These are phyloP conservation scores for Apiotrichum brassicae DNA, from an alignment of 1,284 basidiomycete genomes.

Conservation along the genomic window DNA sequence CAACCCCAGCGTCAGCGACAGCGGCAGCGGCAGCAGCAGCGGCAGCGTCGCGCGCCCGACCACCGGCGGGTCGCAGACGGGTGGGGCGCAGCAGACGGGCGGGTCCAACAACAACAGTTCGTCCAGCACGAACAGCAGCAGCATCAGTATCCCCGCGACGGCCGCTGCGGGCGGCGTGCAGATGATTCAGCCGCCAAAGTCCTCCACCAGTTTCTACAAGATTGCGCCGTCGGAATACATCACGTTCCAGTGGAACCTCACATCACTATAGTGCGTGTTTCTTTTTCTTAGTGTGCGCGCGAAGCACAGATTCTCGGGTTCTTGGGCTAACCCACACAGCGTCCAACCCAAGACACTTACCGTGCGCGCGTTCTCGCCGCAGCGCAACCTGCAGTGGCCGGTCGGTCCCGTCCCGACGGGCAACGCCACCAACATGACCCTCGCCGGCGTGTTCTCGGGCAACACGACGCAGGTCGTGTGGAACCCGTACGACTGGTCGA, in stretches of 20 bases:
- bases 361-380: slow-evolving; percentile 67
- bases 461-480: slow-evolving; percentile 66
- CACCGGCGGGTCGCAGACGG: no score
- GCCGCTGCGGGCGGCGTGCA: slow-evolving; percentile 44
- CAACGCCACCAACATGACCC: slow-evolving; percentile 52
- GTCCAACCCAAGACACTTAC: slow-evolving; percentile 67
- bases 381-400: slow-evolving; percentile 78
- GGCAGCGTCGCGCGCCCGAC: slow-evolving; percentile 6
- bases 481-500: slow-evolving; percentile 73
- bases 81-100: no score
- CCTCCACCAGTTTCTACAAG: slow-evolving; percentile 78
- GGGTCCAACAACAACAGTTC: no score
- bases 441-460: slow-evolving; percentile 50
- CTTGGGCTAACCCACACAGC: slow-evolving; percentile 21
- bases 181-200: slow-evolving; percentile 62
- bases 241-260: slow-evolving; percentile 91
- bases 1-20: slow-evolving; percentile 3
- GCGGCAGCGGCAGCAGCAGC: neutral
- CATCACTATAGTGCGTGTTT: slow-evolving; percentile 51
- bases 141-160: slow-evolving; percentile 39
- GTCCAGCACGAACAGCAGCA: slow-evolving; percentile 2
- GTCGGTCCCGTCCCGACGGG: slow-evolving; percentile 59
- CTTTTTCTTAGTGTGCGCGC: no score
- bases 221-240: slow-evolving; percentile 66
- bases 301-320: no score